These are phyloP conservation scores for Termitomyces sp. DNA, from an alignment of 768 basidiomycete species.

Conservation along the genomic window DNA sequence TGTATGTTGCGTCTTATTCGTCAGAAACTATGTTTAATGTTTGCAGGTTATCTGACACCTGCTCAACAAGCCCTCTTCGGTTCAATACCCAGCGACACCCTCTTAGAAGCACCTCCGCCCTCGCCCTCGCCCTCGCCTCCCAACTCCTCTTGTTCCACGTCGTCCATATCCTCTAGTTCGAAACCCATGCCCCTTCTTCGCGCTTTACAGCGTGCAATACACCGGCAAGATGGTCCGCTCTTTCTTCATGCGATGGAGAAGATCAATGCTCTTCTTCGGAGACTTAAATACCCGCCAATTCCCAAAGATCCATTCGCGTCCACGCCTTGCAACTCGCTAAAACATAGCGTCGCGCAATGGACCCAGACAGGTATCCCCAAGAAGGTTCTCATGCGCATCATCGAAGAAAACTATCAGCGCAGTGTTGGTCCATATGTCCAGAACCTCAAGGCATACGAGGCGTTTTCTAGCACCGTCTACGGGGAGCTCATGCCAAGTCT, in stretches of 20 bases:
- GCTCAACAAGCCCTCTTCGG: constrained; percentile 65
- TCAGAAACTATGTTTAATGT: constrained; percentile 8
- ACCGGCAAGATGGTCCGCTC: constrained; percentile 63
- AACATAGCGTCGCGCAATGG: constrained; percentile 45
- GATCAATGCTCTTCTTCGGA: constrained; percentile 58
- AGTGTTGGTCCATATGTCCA: constrained; percentile 88
- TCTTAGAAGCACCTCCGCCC: constrained; percentile 34
- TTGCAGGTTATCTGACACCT: constrained; percentile 62
- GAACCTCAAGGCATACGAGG: constrained; percentile 72
- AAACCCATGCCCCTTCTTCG: constrained; percentile 38
- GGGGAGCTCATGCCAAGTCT: constrained; percentile 86
- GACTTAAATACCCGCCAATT: constrained; percentile 60
- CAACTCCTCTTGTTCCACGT: constrained; percentile 29
- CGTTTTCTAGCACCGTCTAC: constrained; percentile 82
- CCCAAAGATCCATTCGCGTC: constrained; percentile 46
- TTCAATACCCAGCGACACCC: constrained; percentile 46
- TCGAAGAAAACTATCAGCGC: constrained; percentile 92
- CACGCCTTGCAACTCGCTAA: constrained; percentile 41
- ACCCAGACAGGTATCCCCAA: constrained; percentile 49
- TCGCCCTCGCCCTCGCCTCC: constrained; percentile 30
- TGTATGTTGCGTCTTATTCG: constrained; percentile 31
- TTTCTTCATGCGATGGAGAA: constrained; percentile 57
- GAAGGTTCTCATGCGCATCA: constrained; percentile 65
- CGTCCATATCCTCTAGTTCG: constrained; percentile 23
- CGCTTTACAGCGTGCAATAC: constrained; percentile 63